phyloP scores from a whole-genome alignment of 768 basidiomycete genomes.

The Macrocybe gigantea region DNA sequence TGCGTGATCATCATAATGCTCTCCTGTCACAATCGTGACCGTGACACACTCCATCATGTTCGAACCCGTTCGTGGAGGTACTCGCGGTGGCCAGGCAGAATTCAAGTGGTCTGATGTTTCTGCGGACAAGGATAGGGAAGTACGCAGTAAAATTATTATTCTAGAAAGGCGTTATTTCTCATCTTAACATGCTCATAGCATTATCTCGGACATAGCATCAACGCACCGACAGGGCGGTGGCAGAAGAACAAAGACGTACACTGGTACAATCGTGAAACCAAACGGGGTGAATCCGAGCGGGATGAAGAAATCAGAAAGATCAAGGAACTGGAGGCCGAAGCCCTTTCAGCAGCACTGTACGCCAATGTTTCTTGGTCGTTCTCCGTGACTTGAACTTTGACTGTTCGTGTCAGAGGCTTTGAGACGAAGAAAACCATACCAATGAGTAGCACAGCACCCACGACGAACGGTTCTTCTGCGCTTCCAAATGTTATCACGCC shows the following conservation, averaged over 20 bases:
- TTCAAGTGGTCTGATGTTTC: conserved; percentile 91
- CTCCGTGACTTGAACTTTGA: background rate
- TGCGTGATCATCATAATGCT: no score
- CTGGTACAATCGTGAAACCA: conserved; percentile 79
- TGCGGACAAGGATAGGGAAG: conserved; percentile 91
- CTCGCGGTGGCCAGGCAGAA: conserved; percentile 84
- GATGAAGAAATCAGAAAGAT: conserved; percentile 72
- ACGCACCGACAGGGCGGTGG: conserved; percentile 94
- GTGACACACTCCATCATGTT: conserved; percentile 44
- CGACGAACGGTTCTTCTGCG: conserved; percentile 6
- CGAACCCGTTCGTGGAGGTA: conserved; percentile 84
- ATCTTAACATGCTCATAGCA: conserved; percentile 44
- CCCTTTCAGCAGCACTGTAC: conserved; percentile 73
- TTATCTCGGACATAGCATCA: conserved; percentile 92
- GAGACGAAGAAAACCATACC: conserved; percentile 41
- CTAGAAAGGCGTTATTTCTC: background rate
- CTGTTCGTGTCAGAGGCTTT: conserved; percentile 51
- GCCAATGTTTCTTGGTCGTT: conserved; percentile 16
- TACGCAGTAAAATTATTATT: conserved; percentile 21
- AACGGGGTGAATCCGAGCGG: conserved; percentile 37
- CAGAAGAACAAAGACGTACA: conserved; percentile 97
- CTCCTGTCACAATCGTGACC: background rate
- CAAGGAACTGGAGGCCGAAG: conserved; percentile 89
- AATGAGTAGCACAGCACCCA: conserved; percentile 14
- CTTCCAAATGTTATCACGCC: conserved; percentile 4